Evolutionary conservation across 2,329 filamentous ascomycete genomes (phyloP).

Genomic region (Monosporascus sp.): DNA sequence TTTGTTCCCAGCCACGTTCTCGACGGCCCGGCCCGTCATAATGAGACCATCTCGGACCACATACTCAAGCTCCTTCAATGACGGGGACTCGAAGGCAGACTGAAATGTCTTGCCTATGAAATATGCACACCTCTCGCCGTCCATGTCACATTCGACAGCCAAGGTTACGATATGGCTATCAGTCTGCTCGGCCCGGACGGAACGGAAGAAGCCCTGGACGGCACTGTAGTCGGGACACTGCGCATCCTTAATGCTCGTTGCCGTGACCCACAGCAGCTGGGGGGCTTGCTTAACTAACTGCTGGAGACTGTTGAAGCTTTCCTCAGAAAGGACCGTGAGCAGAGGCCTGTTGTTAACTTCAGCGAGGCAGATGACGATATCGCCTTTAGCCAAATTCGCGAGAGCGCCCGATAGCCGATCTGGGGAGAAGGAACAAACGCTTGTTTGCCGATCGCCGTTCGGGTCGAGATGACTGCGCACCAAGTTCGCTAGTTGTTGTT

Average conservation of each 20-base stretch:
- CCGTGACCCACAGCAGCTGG: slow-evolving; percentile 23
- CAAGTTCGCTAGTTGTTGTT: slow-evolving; percentile 8
- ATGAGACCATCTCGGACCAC: slow-evolving; percentile 8
- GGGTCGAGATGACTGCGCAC: slow-evolving; percentile 3
- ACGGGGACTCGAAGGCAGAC: slow-evolving; percentile 6
- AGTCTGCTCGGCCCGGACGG: slow-evolving; percentile 18
- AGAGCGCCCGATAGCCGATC: not conserved
- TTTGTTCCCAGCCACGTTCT: slow-evolving; percentile 5
- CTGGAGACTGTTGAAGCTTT: slow-evolving; percentile 14
- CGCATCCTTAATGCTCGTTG: slow-evolving; percentile 7
- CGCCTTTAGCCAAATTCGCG: slow-evolving; percentile 5
- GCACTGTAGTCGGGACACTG: slow-evolving; percentile 13
- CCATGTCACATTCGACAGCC: slow-evolving; percentile 10
- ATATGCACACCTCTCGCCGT: not conserved
- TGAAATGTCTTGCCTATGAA: slow-evolving; percentile 12
- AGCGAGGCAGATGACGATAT: slow-evolving; percentile 16
- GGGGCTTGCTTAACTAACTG: slow-evolving; percentile 10
- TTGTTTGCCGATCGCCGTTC: slow-evolving; percentile 2
- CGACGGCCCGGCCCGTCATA: slow-evolving; percentile 5
- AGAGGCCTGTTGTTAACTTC: slow-evolving; percentile 16
- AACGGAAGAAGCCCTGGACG: slow-evolving; percentile 20
- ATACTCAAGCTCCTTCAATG: slow-evolving; percentile 12
- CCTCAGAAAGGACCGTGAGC: slow-evolving; percentile 16
- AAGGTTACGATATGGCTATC: slow-evolving; percentile 18
- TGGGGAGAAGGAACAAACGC: slow-evolving; percentile 5